These are phyloP conservation scores for Gaertneriomyces semiglobifer DNA, from an alignment of 192 early-diverging fungal species.

Conservation along the genomic window DNA sequence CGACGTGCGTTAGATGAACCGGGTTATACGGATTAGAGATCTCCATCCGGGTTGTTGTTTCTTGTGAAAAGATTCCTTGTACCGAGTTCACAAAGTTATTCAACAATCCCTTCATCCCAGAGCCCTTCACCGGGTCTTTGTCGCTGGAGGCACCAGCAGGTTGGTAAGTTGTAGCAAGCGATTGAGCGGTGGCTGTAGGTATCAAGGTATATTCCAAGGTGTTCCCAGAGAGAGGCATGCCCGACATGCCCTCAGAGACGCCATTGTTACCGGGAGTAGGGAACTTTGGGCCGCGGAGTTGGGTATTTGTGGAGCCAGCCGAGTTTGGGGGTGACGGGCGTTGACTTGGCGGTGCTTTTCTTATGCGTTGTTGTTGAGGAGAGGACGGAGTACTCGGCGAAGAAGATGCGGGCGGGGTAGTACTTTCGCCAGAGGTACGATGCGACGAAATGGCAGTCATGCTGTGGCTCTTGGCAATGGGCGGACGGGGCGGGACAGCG, in stretches of 20 bases:
- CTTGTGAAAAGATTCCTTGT: slow-evolving; percentile 31
- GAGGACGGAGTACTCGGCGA: slow-evolving; percentile 26
- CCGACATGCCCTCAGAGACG: background rate
- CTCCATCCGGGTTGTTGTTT: slow-evolving; percentile 24
- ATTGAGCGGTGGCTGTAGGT: slow-evolving; percentile 27
- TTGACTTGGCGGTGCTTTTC: slow-evolving; percentile 18
- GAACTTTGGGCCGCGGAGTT: slow-evolving; percentile 23
- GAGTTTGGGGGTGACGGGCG: background rate
- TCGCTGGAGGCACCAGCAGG: slow-evolving; percentile 4
- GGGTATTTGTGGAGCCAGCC: background rate
- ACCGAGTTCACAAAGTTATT: slow-evolving; percentile 34
- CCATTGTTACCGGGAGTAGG: slow-evolving; percentile 30
- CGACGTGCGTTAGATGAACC: slow-evolving; percentile 96
- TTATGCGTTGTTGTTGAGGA: slow-evolving; percentile 16
- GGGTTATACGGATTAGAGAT: slow-evolving; percentile 96
- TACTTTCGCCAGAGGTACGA: slow-evolving; percentile 9
- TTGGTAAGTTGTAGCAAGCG: slow-evolving; percentile 15
- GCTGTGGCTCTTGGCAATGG: slow-evolving; percentile 22
- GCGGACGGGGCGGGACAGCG: slow-evolving; percentile 26
- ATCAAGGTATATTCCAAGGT: slow-evolving; percentile 28
- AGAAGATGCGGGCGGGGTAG: slow-evolving; percentile 9
- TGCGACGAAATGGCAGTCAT: slow-evolving; percentile 15
- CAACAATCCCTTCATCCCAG: slow-evolving; percentile 33
- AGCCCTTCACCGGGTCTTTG: slow-evolving; percentile 12
- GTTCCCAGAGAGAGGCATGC: slow-evolving; percentile 15